Evolutionary conservation across 768 basidiomycete genomes (phyloP).

Genomic region (Tylopilus sp.): DNA sequence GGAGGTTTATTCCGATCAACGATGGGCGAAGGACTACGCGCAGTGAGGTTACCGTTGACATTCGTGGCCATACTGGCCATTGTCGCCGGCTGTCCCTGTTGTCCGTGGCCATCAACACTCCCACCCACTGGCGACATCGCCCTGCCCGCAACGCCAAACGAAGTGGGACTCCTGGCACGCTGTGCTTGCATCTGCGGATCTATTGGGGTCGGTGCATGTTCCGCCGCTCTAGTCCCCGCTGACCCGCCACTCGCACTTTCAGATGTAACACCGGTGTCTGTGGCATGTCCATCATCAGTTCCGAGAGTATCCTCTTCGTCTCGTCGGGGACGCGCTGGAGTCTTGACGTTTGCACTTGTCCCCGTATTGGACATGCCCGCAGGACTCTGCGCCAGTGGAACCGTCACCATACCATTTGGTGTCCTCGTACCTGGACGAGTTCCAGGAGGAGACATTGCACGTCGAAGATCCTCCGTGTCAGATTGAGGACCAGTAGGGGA

Average conservation of each 20-base stretch:
- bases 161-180: constrained; percentile 58
- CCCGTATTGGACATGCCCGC: constrained; percentile 4
- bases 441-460: constrained; percentile 63
- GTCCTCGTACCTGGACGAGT: constrained; percentile 39
- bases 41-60: constrained; percentile 44
- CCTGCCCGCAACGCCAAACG: constrained; percentile 40
- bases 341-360: constrained; percentile 47
- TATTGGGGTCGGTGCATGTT: constrained; percentile 56
- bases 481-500: constrained; percentile 54
- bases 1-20: constrained; percentile 56
- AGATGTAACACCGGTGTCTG: constrained; percentile 44
- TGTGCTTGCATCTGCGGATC: constrained; percentile 32
- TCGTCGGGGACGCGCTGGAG: constrained; percentile 46
- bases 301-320: constrained; percentile 38
- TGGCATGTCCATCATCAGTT: constrained; percentile 49
- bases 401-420: constrained; percentile 26
- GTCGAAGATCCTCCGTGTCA: constrained; percentile 57
- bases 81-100: constrained; percentile 36
- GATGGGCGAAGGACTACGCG: constrained; percentile 56
- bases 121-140: constrained; percentile 57
- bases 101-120: constrained; percentile 21
- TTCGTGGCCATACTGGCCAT: constrained; percentile 55
- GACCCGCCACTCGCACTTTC: constrained; percentile 36
- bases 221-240: constrained; percentile 30
- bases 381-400: constrained; percentile 10